Base-by-base conservation (phyloP, 345 rosid genomes). In the Noccaea bulbosa region DNA sequence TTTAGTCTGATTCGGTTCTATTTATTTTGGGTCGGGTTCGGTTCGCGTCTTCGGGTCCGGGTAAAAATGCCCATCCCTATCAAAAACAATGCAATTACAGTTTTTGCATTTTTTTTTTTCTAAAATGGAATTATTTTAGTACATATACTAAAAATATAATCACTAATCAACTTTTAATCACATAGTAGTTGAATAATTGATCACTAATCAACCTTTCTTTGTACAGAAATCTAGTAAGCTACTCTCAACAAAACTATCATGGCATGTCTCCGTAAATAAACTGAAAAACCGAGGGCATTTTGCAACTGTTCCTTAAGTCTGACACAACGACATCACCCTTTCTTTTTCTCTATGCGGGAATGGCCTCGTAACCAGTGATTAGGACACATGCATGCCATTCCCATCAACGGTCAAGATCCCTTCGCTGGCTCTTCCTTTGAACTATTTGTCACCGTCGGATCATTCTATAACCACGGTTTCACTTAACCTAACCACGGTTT, bases 331-430 rank as follows among this genome's bases (percentile, higher is more conserved):
- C 62, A 56, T 56, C 27, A 56, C 62, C 62, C 30, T 2, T 27
- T 35, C 12, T 8, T 30, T 22, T 45, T 70, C 22, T 54, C 41
- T 54, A 58, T 72, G 55, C 59, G 71, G 11, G 71, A 72, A 55
- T 72, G 77, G 71, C 77, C 77, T 72, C 77, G 77, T 72, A 72
- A 72, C 65, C 58, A 72, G 85, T 72, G 82, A 82, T 76, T 74
- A 81, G 55, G 88, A 82, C 91, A 79, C 81, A 77, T 80, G 91
- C 87, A 81, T 81, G 85, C 75, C 75, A 54, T 83, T 62, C 67
- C 39, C 47, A 72, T 77, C 77, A 70, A 81, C 84, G 84, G 86
- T 64, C 69, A 47, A 22, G 82, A 83, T 81, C 72, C 79, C 16
- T 70, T 77, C 35, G 63, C 11, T 30, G 10, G 34, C 41, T 67